Evolutionary conservation across 805 yeast species (phyloP).

Genomic region (Sugiyamaella valdiviana): DNA sequence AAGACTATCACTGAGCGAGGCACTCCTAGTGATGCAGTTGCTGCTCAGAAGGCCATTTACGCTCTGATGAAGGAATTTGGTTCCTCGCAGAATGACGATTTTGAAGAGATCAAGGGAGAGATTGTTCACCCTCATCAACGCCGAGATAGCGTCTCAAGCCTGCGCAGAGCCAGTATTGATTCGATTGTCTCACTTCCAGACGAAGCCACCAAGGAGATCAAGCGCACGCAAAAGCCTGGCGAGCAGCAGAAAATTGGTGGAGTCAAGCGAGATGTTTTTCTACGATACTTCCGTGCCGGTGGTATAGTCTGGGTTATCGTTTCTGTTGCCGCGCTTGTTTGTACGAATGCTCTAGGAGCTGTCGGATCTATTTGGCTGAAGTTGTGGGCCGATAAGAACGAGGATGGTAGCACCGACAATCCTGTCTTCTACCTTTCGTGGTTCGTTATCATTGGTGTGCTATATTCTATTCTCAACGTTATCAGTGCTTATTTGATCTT

Average conservation of each 20-base stretch:
- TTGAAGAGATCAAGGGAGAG: slow-evolving; percentile 41
- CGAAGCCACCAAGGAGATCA: slow-evolving; percentile 6
- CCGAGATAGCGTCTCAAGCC: slow-evolving; percentile 10
- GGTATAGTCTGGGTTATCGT: slow-evolving; percentile 33
- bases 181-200: slow-evolving; percentile 2
- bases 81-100: slow-evolving; percentile 51
- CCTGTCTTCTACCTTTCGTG: slow-evolving; percentile 55
- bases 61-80: slow-evolving; percentile 55
- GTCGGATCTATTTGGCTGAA: slow-evolving; percentile 72
- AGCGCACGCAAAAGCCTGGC: slow-evolving; percentile 2
- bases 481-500: slow-evolving; percentile 48
- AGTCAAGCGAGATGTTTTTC: slow-evolving; percentile 69
- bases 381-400: slow-evolving; percentile 78
- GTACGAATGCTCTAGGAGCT: slow-evolving; percentile 54
- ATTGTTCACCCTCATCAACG: neutral
- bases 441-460: slow-evolving; percentile 56
- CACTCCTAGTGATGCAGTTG: slow-evolving; percentile 14
- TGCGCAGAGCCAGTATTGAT: slow-evolving; percentile 9
- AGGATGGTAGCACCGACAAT: slow-evolving; percentile 52
- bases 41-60: slow-evolving; percentile 51
- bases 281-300: slow-evolving; percentile 71
- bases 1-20: slow-evolving; percentile 44
- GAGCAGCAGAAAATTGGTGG: slow-evolving; percentile 79
- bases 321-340: slow-evolving; percentile 38
- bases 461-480: slow-evolving; percentile 41